Conservation (phyloP, 768 basidiomycete genomes). For the Cystofilobasidium capitatum region DNA sequence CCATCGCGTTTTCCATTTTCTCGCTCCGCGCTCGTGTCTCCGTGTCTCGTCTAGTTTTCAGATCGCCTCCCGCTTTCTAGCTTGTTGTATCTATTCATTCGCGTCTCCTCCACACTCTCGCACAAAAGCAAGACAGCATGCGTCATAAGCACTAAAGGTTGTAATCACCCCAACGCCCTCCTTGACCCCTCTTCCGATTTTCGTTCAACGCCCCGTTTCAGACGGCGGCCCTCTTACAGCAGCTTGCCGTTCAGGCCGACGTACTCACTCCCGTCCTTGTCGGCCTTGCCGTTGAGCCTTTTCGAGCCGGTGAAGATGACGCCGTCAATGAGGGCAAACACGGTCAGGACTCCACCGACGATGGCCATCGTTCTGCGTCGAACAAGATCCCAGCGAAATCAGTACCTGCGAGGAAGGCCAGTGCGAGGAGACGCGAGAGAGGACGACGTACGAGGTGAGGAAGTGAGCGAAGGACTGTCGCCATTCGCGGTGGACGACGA, state of each 20-base stretch:
- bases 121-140: no score
- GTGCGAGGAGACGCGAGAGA: background rate
- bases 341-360: constrained; percentile 90
- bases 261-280: background rate
- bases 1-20: no score
- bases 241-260: constrained; percentile 27
- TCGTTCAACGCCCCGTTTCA: no score
- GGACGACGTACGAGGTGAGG: constrained; percentile 71
- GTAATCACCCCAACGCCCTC: no score
- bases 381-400: background rate
- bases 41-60: no score
- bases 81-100: no score
- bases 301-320: constrained; percentile 73
- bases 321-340: constrained; percentile 79
- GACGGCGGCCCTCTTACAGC: constrained; percentile 15
- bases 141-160: no score
- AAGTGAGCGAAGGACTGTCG: constrained; percentile 97
- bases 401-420: background rate
- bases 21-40: no score
- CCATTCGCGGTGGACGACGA: constrained; percentile 79
- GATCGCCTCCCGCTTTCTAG: no score
- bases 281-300: constrained; percentile 43
- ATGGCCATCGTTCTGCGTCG: constrained; percentile 85
- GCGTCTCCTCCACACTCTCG: no score
- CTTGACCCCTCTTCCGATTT: no score